A percentile compares a stretch with the other conserved stretches of the same genome.
phyloP scores from a whole-genome alignment of 148 eudicot genomes.

The Cornus kousa region DNA sequence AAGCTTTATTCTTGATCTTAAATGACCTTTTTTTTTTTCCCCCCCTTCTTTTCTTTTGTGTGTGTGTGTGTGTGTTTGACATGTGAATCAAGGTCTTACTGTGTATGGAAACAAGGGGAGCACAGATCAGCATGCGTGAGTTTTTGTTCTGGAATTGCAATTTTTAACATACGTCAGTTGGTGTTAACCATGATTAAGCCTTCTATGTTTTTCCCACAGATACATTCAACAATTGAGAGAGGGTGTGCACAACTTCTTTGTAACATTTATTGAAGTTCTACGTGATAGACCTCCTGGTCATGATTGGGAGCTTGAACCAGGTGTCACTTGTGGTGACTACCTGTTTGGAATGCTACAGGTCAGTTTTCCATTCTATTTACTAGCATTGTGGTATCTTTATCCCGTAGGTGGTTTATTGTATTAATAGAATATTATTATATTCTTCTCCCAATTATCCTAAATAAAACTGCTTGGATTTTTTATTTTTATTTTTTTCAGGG shows the following conservation, averaged over 20 bases:
- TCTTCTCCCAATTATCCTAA: too few species aligned
- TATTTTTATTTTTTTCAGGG: too few species aligned
- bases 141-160: conserved; percentile 12
- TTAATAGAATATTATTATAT: too few species aligned
- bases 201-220: conserved; percentile 34
- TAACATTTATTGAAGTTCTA: conserved; percentile 89
- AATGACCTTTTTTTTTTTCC: background rate
- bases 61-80: background rate
- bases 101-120: conserved; percentile 99
- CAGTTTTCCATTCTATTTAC: conserved; percentile 8
- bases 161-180: background rate
- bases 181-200: background rate
- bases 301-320: conserved; percentile 99
- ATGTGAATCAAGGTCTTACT: conserved; percentile 94
- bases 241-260: conserved; percentile 98
- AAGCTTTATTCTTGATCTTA: background rate
- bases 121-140: conserved; percentile 99
- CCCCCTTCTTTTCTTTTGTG: too few species aligned
- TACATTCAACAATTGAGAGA: conserved; percentile 99
- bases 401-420: background rate
- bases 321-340: conserved; percentile 98
- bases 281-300: conserved; percentile 99
- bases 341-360: conserved; percentile 99
- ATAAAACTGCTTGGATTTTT: too few species aligned
- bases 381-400: background rate